These are phyloP conservation scores for Entamoeba histolytica DNA, from an alignment of 208 protist species.

Conservation along the genomic window DNA sequence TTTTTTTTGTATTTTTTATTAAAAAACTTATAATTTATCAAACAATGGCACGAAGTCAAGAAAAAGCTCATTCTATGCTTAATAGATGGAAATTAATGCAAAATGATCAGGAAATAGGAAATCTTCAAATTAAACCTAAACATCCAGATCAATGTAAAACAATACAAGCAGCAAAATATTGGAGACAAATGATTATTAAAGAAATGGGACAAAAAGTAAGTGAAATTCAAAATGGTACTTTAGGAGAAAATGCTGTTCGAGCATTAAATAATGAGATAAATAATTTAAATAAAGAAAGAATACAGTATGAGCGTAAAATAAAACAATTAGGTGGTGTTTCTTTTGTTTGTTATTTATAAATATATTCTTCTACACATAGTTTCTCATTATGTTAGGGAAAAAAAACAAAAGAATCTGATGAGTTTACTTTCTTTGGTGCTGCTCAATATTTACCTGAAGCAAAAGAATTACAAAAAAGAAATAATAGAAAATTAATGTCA, in stretches of 20 bases:
- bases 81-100: background rate
- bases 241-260: background rate
- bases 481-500: background rate
- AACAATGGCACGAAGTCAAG: background rate
- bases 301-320: background rate
- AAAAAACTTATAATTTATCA: too few species aligned
- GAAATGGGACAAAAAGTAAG: background rate
- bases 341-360: too few species aligned
- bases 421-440: background rate
- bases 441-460: background rate
- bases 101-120: background rate
- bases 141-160: background rate
- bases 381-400: too few species aligned
- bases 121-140: background rate
- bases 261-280: background rate
- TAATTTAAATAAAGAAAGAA: background rate
- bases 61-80: background rate
- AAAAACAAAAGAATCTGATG: background rate
- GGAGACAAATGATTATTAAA: background rate
- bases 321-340: background rate
- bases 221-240: background rate
- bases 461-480: background rate
- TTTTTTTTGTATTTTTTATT: too few species aligned
- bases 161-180: background rate
- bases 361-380: too few species aligned